phyloP scores from a whole-genome alignment of 768 basidiomycete genomes.

The Rubroboletus pulcherrimus region DNA sequence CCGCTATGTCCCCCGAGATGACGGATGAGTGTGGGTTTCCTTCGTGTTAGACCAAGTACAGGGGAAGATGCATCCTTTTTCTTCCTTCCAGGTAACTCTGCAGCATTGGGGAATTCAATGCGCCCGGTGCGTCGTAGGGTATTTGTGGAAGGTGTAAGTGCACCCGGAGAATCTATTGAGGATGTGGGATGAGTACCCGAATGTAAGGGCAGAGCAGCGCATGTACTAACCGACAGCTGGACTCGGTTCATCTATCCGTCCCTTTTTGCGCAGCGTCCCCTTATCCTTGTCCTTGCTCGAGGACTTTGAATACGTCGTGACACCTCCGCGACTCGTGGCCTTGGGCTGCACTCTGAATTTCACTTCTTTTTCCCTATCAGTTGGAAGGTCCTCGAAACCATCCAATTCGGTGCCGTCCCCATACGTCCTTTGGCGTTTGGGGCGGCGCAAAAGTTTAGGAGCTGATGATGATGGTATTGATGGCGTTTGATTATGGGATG shows the following conservation, averaged over 20 bases:
- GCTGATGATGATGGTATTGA: constrained; percentile 42
- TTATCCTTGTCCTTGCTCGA: constrained; percentile 45
- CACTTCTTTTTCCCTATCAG: constrained; percentile 79
- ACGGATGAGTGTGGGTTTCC: constrained; percentile 86
- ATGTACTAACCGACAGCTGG: constrained; percentile 37
- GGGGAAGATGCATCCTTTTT: constrained; percentile 51
- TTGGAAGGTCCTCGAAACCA: constrained; percentile 80
- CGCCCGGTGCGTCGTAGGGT: constrained; percentile 55
- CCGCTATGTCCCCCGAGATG: constrained; percentile 66
- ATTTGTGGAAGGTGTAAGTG: constrained; percentile 45
- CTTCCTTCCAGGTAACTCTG: constrained; percentile 45
- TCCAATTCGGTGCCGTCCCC: constrained; percentile 92
- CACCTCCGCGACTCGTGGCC: constrained; percentile 53
- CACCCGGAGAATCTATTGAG: constrained; percentile 19
- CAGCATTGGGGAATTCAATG: constrained; percentile 49
- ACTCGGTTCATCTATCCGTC: constrained; percentile 43
- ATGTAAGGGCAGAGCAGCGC: not conserved
- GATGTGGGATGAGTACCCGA: not conserved
- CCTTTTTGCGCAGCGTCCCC: constrained; percentile 56
- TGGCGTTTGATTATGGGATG: constrained; percentile 24
- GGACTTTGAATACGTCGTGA: constrained; percentile 42
- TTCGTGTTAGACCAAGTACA: constrained; percentile 43
- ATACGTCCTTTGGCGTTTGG: constrained; percentile 72
- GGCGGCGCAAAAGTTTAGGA: constrained; percentile 68
- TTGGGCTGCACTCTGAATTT: constrained; percentile 74